Evolutionary conservation across 805 yeast species (phyloP).

Genomic region (Myxozyma udenii): DNA sequence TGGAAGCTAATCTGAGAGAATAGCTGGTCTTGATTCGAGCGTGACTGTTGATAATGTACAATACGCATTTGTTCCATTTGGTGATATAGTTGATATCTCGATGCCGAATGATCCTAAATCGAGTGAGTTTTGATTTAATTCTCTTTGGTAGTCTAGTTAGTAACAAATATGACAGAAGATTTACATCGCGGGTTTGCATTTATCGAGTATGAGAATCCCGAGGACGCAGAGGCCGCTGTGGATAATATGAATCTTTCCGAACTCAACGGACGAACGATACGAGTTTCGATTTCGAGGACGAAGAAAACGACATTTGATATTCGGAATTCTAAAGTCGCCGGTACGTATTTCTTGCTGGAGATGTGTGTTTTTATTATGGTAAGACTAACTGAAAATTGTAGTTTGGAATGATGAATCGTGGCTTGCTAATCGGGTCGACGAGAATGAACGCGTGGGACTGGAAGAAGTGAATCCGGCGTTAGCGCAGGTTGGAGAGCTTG

Average conservation of each 20-base stretch:
- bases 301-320: conserved; percentile 22
- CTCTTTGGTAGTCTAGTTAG: neutral
- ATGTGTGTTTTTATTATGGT: neutral
- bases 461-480: neutral
- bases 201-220: conserved; percentile 34
- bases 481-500: neutral
- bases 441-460: conserved; percentile 13
- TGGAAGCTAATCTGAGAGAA: neutral
- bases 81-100: conserved; percentile 34
- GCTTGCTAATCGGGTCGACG: conserved; percentile 22
- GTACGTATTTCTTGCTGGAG: conserved; percentile 6
- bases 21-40: conserved; percentile 23
- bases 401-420: conserved; percentile 28
- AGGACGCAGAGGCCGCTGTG: conserved; percentile 38
- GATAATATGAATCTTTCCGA: conserved; percentile 37
- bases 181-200: conserved; percentile 32
- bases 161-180: conserved; percentile 10
- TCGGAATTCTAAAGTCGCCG: conserved; percentile 16
- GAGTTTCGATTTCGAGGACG: conserved; percentile 31
- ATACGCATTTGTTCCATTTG: conserved; percentile 36
- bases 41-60: conserved; percentile 31
- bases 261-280: conserved; percentile 32
- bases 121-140: conserved; percentile 9
- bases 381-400: too few relatives aligned
- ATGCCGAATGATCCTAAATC: conserved; percentile 22